Evolutionary conservation across 495 filamentous ascomycete species (phyloP).

Genomic region (Neurospora intermedia): DNA sequence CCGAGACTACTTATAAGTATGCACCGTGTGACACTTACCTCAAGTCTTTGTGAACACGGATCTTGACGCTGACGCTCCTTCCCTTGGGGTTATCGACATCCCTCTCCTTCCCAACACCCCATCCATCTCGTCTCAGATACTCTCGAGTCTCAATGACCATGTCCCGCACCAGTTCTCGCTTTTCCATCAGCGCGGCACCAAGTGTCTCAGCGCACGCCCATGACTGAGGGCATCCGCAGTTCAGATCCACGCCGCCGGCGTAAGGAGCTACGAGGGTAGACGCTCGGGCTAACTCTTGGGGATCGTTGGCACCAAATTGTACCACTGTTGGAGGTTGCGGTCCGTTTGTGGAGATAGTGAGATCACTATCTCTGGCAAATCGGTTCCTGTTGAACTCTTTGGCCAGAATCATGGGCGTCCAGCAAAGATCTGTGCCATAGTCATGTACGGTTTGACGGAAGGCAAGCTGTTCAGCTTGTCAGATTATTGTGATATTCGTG

Average conservation of each 20-base stretch:
- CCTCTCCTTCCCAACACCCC: conserved; percentile 28
- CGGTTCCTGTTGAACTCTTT: conserved; percentile 56
- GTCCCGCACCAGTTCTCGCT: conserved; percentile 45
- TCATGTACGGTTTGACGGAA: conserved; percentile 50
- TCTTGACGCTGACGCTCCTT: conserved; percentile 52
- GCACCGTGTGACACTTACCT: conserved; percentile 15
- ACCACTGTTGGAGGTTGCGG: conserved; percentile 47
- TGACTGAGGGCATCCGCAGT: conserved; percentile 60
- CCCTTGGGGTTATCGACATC: conserved; percentile 22
- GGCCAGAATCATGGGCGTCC: conserved; percentile 62
- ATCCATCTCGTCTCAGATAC: conserved; percentile 33
- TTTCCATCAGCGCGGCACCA: conserved; percentile 52
- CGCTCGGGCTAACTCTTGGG: conserved; percentile 48
- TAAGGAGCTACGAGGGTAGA: conserved; percentile 49
- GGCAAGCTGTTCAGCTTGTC: conserved; percentile 33
- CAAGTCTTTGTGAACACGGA: conserved; percentile 51
- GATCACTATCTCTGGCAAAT: conserved; percentile 47
- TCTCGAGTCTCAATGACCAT: conserved; percentile 44
- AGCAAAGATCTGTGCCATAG: conserved; percentile 52
- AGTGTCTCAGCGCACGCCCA: conserved; percentile 55
- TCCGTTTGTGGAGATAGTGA: conserved; percentile 29
- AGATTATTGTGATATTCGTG: neutral
- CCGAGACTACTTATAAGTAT: neutral
- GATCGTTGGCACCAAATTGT: conserved; percentile 49
- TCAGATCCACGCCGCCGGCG: conserved; percentile 52